Evolutionary conservation across 495 filamentous ascomycete species (phyloP).

Genomic region (Letharia lupina): DNA sequence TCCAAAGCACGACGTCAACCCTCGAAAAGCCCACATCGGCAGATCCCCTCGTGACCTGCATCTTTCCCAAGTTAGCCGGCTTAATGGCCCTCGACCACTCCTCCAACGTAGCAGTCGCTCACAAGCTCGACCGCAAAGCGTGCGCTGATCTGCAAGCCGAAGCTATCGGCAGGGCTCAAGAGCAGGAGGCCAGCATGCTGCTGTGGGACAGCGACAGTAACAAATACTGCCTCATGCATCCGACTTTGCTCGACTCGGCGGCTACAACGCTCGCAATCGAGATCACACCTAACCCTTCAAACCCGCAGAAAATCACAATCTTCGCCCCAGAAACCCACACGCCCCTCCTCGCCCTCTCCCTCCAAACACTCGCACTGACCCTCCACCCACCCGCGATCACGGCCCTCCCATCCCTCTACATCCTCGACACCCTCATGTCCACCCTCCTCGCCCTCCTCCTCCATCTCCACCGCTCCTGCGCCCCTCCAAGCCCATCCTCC

Average conservation of each 20-base stretch:
- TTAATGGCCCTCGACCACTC: constrained; percentile 26
- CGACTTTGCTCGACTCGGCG: constrained; percentile 21
- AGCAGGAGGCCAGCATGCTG: constrained; percentile 23
- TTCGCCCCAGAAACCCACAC: constrained; percentile 22
- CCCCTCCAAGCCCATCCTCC: constrained; percentile 13
- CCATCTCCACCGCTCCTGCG: constrained; percentile 26
- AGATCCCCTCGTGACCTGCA: constrained; percentile 23
- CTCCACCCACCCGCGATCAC: constrained; percentile 16
- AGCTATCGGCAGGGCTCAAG: constrained; percentile 23
- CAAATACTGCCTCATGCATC: constrained; percentile 24
- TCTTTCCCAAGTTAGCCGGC: constrained; percentile 26
- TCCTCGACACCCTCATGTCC: constrained; percentile 24
- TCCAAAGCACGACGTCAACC: constrained; percentile 20
- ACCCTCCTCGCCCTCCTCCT: constrained; percentile 26
- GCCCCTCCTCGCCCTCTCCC: constrained; percentile 20
- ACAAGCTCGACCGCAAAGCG: constrained; percentile 22
- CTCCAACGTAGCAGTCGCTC: constrained; percentile 21
- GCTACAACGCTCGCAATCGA: constrained; percentile 22
- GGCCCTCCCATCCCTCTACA: constrained; percentile 21
- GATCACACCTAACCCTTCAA: constrained; percentile 18
- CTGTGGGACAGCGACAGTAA: constrained; percentile 23
- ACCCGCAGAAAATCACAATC: constrained; percentile 23
- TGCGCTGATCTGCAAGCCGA: constrained; percentile 25
- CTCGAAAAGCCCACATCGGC: constrained; percentile 16
- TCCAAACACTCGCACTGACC: constrained; percentile 15